phyloP scores from a whole-genome alignment of 305 asterid species.

The Fraxinus dipetala region DNA sequence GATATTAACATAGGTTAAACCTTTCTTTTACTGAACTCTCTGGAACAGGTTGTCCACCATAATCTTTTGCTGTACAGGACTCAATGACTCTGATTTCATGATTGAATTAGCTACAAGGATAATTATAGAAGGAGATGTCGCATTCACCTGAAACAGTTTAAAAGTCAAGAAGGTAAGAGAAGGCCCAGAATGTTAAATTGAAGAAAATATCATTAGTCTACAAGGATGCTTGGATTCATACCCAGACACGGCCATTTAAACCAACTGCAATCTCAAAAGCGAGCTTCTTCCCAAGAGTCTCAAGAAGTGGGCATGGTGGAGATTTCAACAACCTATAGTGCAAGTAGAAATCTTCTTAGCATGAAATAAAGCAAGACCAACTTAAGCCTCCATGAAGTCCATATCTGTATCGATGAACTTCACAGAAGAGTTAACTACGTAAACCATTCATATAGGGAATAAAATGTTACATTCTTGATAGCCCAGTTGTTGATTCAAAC shows the following conservation, averaged over 20 bases:
- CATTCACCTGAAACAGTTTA: constrained; percentile 62
- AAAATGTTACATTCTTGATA: constrained; percentile 64
- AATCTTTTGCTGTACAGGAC: constrained; percentile 76
- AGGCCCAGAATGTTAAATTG: background rate
- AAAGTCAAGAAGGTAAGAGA: background rate
- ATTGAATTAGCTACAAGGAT: constrained; percentile 84
- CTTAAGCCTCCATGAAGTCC: constrained; percentile 5
- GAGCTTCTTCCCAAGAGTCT: constrained; percentile 83
- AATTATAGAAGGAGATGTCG: constrained; percentile 52
- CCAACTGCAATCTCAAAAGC: constrained; percentile 97
- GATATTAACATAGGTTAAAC: background rate
- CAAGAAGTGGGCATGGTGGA: constrained; percentile 87
- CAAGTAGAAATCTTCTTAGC: constrained; percentile 16
- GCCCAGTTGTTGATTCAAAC: constrained; percentile 92
- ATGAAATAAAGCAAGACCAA: background rate
- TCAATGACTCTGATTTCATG: constrained; percentile 70
- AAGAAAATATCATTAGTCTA: constrained; percentile 4
- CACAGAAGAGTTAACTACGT: background rate
- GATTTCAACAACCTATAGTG: constrained; percentile 62
- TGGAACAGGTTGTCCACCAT: constrained; percentile 75
- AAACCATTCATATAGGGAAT: constrained; percentile 4
- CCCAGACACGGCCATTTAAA: constrained; percentile 94
- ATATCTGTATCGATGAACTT: constrained; percentile 2
- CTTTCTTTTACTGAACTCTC: constrained; percentile 44
- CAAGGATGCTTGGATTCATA: constrained; percentile 31